Evolutionary conservation across 164 flowering plant genomes (phyloP), one percentile per base, ranked within the genome.

Genomic region (Chimonanthus praecox): DNA sequence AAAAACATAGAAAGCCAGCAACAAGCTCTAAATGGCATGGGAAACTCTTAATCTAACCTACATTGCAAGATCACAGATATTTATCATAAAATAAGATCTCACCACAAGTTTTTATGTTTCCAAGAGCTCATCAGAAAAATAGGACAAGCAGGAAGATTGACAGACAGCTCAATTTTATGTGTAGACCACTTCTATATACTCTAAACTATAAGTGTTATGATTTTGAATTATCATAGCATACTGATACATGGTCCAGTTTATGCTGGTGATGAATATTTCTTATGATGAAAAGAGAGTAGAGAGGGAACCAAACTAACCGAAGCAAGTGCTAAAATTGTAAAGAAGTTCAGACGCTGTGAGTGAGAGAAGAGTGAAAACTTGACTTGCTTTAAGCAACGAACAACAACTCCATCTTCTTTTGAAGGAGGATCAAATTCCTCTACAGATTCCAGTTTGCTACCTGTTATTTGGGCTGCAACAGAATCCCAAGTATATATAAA

Each of bases 281-380:
- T 18, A 62, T 4, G 7, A 69, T 33, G 10, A 76, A 7, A 68
- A 21, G 70, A 49, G 69, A 78, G 47, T 45, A 58, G 49, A 65
- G 8, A 70, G 69, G 18, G 45, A 43, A 8, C 45, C 47, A 43
- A 66, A 86, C 96, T 86, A 64, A 95, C 99, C 86, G 99, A 95
- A 83, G 99, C 99, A 76, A 95, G 97, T 74, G 88, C 74, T 82
- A 95, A 76, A 67, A 95, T 87, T 2, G 97, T 87, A 67, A 87
- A 83, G 80, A 93, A 93, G 85, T 95, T 95, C 87, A 95, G 76
- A 77, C 89, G 92, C 71, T 95, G 99, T 2, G 97, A 80, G 74
- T 88, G 97, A 15, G 92, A 83, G 44, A 90, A 69, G 69, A 95
- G 78, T 97, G 97, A 92, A 69, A 83, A 77, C 72, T 95, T 92